Conservation (phyloP, 176 grass and related monocot genomes). For the Thalia dealbata region DNA sequence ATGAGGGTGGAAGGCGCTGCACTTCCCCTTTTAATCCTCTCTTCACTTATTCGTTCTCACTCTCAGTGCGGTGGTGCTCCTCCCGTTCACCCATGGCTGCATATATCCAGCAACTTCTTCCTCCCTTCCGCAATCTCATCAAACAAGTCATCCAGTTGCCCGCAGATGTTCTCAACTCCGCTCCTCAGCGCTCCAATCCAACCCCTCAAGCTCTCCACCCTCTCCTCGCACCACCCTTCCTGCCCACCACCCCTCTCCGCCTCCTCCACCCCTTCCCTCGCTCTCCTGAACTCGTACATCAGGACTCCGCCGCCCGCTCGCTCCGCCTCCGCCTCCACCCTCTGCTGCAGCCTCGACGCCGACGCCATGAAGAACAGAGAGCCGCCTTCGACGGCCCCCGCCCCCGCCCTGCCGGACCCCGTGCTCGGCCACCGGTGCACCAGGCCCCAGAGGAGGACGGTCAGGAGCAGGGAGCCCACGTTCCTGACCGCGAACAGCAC, state of each 20-base stretch:
- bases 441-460: slow-evolving; percentile 61
- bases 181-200: slow-evolving; percentile 44
- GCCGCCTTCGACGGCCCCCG: background rate
- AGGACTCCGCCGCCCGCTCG: slow-evolving; percentile 31
- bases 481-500: slow-evolving; percentile 57
- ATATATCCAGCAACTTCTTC: slow-evolving; percentile 78
- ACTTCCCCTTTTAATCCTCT: background rate
- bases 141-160: slow-evolving; percentile 74
- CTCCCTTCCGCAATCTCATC: slow-evolving; percentile 80
- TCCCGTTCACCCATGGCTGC: slow-evolving; percentile 40
- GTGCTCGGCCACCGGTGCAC: slow-evolving; percentile 35
- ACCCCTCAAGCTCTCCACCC: slow-evolving; percentile 30
- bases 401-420: background rate
- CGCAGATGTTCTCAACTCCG: slow-evolving; percentile 56
- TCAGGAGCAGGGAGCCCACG: slow-evolving; percentile 58
- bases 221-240: slow-evolving; percentile 12
- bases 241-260: slow-evolving; percentile 17
- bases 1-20: background rate
- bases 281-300: slow-evolving; percentile 72
- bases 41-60: slow-evolving; percentile 12
- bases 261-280: slow-evolving; percentile 37
- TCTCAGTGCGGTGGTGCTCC: too few relatives aligned
- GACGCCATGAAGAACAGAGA: slow-evolving; percentile 42
- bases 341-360: slow-evolving; percentile 48
- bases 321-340: slow-evolving; percentile 32